Percentiles rank a stretch among this genome's conserved stretches.
Evolutionary conservation across 1,284 basidiomycete species (phyloP).

Genomic region (Ceratobasidium sp.): DNA sequence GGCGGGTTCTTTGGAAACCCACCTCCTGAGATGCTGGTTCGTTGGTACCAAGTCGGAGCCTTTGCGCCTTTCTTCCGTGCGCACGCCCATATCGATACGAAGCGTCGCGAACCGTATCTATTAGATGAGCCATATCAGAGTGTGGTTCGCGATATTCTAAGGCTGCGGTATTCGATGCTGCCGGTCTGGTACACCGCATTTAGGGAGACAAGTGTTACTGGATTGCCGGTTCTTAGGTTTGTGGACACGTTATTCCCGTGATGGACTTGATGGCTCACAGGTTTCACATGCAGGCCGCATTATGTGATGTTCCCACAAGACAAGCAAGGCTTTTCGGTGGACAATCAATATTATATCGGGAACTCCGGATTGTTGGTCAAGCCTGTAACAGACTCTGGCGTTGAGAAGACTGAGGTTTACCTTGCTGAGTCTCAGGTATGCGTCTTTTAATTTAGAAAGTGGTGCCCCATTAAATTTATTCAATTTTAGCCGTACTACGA

Average conservation of each 20-base stretch:
- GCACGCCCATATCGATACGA: conserved; percentile 98
- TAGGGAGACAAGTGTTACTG: conserved; percentile 83
- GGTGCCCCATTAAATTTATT: background rate
- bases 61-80: conserved; percentile 99
- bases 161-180: conserved; percentile 88
- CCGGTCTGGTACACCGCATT: conserved; percentile 98
- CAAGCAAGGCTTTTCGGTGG: conserved; percentile 84
- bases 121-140: conserved; percentile 90
- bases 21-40: conserved; percentile 90
- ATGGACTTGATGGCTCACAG: background rate
- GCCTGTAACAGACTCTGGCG: conserved; percentile 86
- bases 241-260: conserved; percentile 47
- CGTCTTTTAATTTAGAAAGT: conserved; percentile 21
- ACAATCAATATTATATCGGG: conserved; percentile 96
- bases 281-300: conserved; percentile 77
- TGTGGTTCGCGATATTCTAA: conserved; percentile 83
- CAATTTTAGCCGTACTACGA: conserved; percentile 87
- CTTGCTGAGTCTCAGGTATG: conserved; percentile 87
- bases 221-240: conserved; percentile 84
- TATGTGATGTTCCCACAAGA: conserved; percentile 94
- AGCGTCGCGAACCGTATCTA: conserved; percentile 95
- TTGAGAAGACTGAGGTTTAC: conserved; percentile 81
- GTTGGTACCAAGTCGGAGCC: conserved; percentile 97
- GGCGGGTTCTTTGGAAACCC: conserved; percentile 99
- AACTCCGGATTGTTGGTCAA: conserved; percentile 91